Conservation (phyloP, 225 moss, liverwort and hornwort genomes). For the Polytrichum commune region DNA sequence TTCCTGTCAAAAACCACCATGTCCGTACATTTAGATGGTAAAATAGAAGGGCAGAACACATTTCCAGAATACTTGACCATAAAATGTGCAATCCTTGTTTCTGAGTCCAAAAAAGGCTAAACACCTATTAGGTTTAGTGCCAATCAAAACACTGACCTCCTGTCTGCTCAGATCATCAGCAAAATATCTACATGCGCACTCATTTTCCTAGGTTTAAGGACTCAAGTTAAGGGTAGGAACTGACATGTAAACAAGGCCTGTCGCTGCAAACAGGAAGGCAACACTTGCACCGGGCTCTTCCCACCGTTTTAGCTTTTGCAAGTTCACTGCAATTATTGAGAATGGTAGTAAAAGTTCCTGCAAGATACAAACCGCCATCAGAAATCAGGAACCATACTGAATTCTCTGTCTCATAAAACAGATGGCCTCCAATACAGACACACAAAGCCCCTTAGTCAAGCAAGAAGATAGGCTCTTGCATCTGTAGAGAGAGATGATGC, state of each 20-base stretch:
- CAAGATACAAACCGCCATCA: constrained; percentile 1
- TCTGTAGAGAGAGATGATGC: too few relatives aligned
- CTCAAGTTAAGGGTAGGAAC: constrained; percentile 11
- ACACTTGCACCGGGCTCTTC: constrained; percentile 77
- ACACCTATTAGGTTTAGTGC: too few relatives aligned
- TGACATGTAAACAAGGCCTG: constrained; percentile 83
- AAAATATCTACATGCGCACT: not conserved
- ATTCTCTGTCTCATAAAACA: too few relatives aligned
- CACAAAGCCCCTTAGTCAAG: too few relatives aligned
- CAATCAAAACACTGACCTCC: too few relatives aligned
- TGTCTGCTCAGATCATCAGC: too few relatives aligned
- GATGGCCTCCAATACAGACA: too few relatives aligned
- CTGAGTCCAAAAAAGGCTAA: too few relatives aligned
- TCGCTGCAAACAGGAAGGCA: constrained; percentile 55
- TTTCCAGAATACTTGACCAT: too few relatives aligned
- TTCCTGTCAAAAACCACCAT: constrained; percentile 49
- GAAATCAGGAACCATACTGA: too few relatives aligned
- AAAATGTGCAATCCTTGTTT: too few relatives aligned
- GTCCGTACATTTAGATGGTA: not conserved
- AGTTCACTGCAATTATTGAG: constrained; percentile 53
- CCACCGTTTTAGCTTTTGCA: constrained; percentile 74
- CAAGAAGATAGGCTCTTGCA: too few relatives aligned
- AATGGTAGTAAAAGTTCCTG: constrained; percentile 91
- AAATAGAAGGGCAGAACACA: not conserved
- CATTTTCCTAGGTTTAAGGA: not conserved